These are phyloP conservation scores for Pichia cactophila DNA, from an alignment of 1,139 yeast genomes.

Conservation along the genomic window DNA sequence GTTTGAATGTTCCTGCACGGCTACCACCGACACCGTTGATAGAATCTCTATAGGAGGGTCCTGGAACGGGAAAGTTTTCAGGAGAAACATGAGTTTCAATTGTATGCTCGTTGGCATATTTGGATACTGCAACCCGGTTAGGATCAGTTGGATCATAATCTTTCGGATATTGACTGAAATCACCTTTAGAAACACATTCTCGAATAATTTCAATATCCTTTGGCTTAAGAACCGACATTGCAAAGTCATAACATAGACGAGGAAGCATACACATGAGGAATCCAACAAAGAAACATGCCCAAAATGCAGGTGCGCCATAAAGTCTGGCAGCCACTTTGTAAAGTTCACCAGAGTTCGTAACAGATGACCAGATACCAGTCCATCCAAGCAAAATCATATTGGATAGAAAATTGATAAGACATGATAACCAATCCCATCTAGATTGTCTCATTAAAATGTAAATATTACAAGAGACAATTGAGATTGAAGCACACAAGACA, in stretches of 20 bases:
- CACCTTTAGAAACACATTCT: slow-evolving; percentile 59
- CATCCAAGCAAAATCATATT: slow-evolving; percentile 66
- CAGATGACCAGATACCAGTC: slow-evolving; percentile 86
- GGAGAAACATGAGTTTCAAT: slow-evolving; percentile 57
- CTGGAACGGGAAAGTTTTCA: slow-evolving; percentile 15
- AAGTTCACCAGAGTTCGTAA: slow-evolving; percentile 53
- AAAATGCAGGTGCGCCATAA: slow-evolving; percentile 65
- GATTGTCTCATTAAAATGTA: slow-evolving; percentile 77
- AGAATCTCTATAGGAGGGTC: slow-evolving; percentile 32
- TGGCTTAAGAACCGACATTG: slow-evolving; percentile 60
- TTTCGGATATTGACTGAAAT: slow-evolving; percentile 41
- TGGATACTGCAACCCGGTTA: slow-evolving; percentile 39
- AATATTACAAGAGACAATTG: slow-evolving; percentile 72
- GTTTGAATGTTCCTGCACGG: slow-evolving; percentile 21
- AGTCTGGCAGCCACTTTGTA: slow-evolving; percentile 70
- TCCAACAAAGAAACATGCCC: slow-evolving; percentile 80
- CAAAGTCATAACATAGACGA: slow-evolving; percentile 58
- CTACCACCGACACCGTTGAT: slow-evolving; percentile 29
- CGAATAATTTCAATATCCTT: slow-evolving; percentile 79
- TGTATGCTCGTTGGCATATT: slow-evolving; percentile 50
- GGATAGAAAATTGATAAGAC: slow-evolving; percentile 55
- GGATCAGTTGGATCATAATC: slow-evolving; percentile 57
- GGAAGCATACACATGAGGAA: slow-evolving; percentile 69
- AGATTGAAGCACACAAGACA: slow-evolving; percentile 66
- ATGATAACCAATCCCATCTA: slow-evolving; percentile 91